These are phyloP conservation scores for Stropharia rugosoannulata DNA, from an alignment of 768 basidiomycete genomes.

Conservation along the genomic window DNA sequence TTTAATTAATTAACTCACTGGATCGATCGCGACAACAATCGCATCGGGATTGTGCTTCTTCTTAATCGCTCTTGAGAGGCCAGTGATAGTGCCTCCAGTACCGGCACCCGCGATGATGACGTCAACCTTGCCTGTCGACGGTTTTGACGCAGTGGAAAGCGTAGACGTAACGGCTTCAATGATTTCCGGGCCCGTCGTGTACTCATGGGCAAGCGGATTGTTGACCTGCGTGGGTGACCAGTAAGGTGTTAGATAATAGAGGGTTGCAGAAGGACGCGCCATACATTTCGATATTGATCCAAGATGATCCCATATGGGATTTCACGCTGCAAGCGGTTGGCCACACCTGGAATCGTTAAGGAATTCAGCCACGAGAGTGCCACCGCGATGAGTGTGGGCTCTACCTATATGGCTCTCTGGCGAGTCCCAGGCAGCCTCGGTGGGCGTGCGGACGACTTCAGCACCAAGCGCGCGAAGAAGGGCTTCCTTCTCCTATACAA, in stretches of 20 bases:
- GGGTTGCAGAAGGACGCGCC: conserved; percentile 19
- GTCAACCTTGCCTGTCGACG: conserved; percentile 77
- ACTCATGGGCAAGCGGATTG: conserved; percentile 91
- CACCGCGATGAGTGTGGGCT: conserved; percentile 29
- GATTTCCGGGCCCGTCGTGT: conserved; percentile 90
- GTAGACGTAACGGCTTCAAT: conserved; percentile 72
- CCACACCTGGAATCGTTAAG: conserved; percentile 87
- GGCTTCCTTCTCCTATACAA: conserved; percentile 82
- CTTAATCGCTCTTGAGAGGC: conserved; percentile 77
- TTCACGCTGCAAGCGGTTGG: conserved; percentile 68
- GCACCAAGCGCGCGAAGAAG: conserved; percentile 90
- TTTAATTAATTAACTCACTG: conserved; percentile 50
- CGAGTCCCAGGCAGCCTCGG: conserved; percentile 84
- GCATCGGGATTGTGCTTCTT: conserved; percentile 72
- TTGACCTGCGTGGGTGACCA: conserved; percentile 46
- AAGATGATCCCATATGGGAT: conserved; percentile 88
- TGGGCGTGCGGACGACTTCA: conserved; percentile 92
- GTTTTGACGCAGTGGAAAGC: conserved; percentile 52
- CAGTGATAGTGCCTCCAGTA: conserved; percentile 95
- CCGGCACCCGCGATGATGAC: conserved; percentile 86
- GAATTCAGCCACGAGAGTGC: conserved; percentile 80
- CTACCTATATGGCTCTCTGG: conserved; percentile 92
- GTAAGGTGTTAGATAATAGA: conserved; percentile 8
- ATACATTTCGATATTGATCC: conserved; percentile 84
- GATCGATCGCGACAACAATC: conserved; percentile 86